Conservation (phyloP, 2,329 filamentous ascomycete genomes). For the Trichoderma simmonsii region DNA sequence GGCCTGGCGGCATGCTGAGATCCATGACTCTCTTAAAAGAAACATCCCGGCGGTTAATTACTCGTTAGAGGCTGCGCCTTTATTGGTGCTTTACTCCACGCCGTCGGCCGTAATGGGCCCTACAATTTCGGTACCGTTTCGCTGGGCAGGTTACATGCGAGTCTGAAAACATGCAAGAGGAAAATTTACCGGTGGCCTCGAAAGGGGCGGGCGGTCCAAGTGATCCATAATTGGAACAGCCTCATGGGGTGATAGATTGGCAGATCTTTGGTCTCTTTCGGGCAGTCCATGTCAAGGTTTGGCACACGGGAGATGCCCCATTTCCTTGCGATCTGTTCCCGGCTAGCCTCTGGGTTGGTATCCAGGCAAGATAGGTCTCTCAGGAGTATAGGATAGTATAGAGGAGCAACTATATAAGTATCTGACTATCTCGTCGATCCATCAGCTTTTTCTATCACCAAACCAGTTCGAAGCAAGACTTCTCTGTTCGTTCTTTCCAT, state of each 20-base stretch:
- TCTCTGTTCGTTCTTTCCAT: neutral
- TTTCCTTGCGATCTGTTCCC: neutral
- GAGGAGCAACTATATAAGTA: slow-evolving; percentile 5
- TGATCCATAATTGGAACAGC: neutral
- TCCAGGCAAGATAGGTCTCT: neutral
- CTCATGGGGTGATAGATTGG: neutral
- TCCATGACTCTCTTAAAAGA: neutral
- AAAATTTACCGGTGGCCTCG: neutral
- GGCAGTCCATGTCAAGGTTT: neutral
- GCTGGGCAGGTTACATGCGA: neutral
- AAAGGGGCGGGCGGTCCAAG: neutral
- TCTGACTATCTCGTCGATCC: neutral
- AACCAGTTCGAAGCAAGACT: neutral
- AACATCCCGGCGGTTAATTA: slow-evolving; percentile 11
- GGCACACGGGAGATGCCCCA: neutral
- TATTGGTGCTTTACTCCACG: neutral
- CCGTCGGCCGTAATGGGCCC: neutral
- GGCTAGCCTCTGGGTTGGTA: neutral
- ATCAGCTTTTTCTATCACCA: neutral
- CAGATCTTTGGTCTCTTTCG: slow-evolving; percentile 2
- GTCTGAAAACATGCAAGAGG: neutral
- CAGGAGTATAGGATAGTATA: neutral
- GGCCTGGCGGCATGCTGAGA: neutral
- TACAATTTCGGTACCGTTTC: slow-evolving; percentile 10
- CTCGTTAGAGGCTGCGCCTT: neutral